Percentiles rank a stretch among this genome's conserved stretches.
phyloP scores from a whole-genome alignment of 1,139 yeast species.

The Suhomyces bribrorum region DNA sequence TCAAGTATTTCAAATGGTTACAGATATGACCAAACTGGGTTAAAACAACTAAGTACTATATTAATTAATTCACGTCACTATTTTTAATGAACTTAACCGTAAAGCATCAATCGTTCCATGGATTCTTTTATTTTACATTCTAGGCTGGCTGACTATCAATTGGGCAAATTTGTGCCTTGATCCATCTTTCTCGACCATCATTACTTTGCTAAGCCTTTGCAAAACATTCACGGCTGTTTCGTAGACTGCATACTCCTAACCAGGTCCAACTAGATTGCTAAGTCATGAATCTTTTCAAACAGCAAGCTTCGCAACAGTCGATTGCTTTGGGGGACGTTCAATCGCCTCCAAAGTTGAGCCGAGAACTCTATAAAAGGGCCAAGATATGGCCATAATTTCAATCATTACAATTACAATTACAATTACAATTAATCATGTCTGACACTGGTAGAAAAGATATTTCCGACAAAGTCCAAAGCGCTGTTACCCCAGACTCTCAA shows the following conservation, averaged over 20 bases:
- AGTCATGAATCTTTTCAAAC: neutral
- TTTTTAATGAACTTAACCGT: too few species aligned
- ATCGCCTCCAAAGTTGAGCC: neutral
- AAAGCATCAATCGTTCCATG: too few species aligned
- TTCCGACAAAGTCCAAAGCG: conserved; percentile 65
- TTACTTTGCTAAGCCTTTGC: too few species aligned
- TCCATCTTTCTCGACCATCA: too few species aligned
- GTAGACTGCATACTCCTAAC: too few species aligned
- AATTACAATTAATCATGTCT: conserved; percentile 46
- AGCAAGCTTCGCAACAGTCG: neutral
- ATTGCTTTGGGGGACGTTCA: neutral
- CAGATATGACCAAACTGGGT: conserved; percentile 25
- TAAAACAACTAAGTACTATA: too few species aligned
- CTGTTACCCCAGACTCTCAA: conserved; percentile 70
- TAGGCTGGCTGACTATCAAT: too few species aligned
- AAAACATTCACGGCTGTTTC: too few species aligned
- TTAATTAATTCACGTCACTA: too few species aligned
- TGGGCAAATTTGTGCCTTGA: too few species aligned
- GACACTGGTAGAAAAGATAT: conserved; percentile 79
- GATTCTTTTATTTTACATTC: too few species aligned
- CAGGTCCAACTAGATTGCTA: neutral
- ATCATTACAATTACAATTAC: conserved; percentile 4
- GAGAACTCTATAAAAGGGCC: conserved; percentile 8
- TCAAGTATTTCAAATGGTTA: conserved; percentile 67
- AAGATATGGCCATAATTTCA: neutral